Evolutionary conservation across 1,139 yeast species (phyloP).

Genomic region (Debaryomyces nepalensis): DNA sequence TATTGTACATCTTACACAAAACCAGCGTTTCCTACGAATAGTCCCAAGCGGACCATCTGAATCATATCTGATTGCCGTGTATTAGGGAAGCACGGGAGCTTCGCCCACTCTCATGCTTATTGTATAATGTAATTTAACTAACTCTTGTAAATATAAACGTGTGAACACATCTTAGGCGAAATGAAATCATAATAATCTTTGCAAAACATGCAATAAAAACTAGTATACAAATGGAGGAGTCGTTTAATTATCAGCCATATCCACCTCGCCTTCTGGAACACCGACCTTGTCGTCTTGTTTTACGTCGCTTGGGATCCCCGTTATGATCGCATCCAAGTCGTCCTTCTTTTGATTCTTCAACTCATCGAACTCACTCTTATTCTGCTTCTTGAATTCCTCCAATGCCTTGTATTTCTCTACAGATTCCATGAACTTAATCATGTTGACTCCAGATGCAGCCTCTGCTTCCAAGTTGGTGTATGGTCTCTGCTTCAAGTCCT

Average conservation of each 20-base stretch:
- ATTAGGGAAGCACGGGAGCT: neutral
- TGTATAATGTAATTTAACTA: constrained; percentile 2
- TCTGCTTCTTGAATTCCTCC: constrained; percentile 44
- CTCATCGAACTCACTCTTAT: constrained; percentile 42
- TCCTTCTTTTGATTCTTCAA: constrained; percentile 45
- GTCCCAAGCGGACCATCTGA: neutral
- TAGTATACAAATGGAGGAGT: constrained; percentile 7
- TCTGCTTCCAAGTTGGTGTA: constrained; percentile 87
- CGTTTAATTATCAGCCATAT: constrained; percentile 24
- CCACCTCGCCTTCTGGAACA: constrained; percentile 20
- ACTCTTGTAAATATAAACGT: constrained; percentile 7
- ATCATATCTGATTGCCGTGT: neutral
- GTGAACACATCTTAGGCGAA: constrained; percentile 6
- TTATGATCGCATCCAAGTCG: constrained; percentile 44
- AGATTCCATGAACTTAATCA: constrained; percentile 64
- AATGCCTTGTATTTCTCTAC: constrained; percentile 59
- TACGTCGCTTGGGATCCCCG: constrained; percentile 37
- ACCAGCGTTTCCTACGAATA: neutral
- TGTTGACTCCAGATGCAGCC: constrained; percentile 84
- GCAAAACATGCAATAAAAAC: constrained; percentile 7
- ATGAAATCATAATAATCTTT: constrained; percentile 8
- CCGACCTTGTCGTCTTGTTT: constrained; percentile 12
- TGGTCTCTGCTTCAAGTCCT: constrained; percentile 74
- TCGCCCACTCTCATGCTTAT: neutral
- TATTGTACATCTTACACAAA: constrained; percentile 2